Evolutionary conservation across 768 basidiomycete genomes (phyloP), one percentile per base, ranked within the genome.

Genomic region (Amylocystis lapponica): DNA sequence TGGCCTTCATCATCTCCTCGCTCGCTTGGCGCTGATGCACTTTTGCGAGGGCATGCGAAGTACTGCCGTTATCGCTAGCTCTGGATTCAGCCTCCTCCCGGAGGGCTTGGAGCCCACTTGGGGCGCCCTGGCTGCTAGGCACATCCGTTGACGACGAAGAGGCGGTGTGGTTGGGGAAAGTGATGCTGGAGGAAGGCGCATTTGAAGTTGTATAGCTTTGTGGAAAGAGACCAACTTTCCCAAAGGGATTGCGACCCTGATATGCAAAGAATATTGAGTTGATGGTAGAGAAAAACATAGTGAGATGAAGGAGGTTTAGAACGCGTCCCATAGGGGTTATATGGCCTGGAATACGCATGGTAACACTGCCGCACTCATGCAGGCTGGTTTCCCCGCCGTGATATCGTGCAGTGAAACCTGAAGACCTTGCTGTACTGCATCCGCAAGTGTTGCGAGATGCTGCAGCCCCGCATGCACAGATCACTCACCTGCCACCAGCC

Each of bases 401-500:
- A n/a, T n/a, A n/a, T n/a, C n/a, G n/a, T n/a, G n/a, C n/a, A n/a
- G n/a, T n/a, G n/a, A n/a, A n/a, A n/a, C n/a, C n/a, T n/a, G n/a
- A n/a, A n/a, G n/a, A n/a, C n/a, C n/a, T n/a, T n/a, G n/a, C n/a
- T n/a, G n/a, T n/a, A n/a, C n/a, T n/a, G n/a, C n/a, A n/a, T n/a
- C n/a, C n/a, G n/a, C n/a, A n/a, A n/a, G n/a, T n/a, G n/a, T n/a
- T n/a, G n/a, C n/a, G n/a, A n/a, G n/a, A n/a, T n/a, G n/a, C n/a
- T n/a, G n/a, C n/a, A n/a, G n/a, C n/a, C n/a, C n/a, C n/a, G n/a
- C n/a, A n/a, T n/a, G n/a, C n/a, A n/a, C n/a, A n/a, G n/a, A n/a
- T 61, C 70, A 64, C 74, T 58, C 43, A 83, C 83, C 74, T 80
- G 75, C 91, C 91, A 98, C 96, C 96, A 98, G 14, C 95, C 96